Evolutionary conservation across 805 yeast genomes (phyloP), one percentile per base, ranked within the genome.

Genomic region (Kodamaea kakaduensis): DNA sequence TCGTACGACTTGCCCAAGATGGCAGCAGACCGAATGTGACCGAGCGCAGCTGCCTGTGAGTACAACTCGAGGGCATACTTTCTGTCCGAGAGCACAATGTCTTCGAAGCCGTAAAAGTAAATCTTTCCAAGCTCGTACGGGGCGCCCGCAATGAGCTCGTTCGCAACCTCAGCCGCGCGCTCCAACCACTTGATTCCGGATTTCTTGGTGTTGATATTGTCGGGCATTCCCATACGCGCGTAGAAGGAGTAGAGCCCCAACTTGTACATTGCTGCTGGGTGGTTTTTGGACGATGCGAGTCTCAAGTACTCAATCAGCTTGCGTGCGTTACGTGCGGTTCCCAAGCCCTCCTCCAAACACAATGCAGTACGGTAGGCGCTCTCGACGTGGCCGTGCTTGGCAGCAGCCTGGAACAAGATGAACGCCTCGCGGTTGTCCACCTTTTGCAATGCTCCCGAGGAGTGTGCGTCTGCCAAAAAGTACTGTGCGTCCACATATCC

Each of bases 221-320:
- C 69, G 1, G 81, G 67, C 21, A 90, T 56, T 1, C 97, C 97
- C 90, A 90, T 81, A 41, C 82, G 71, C 4, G 85, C 78, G 51
- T 87, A 77, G 59, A 83, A 93, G 24, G 87, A 82, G 48, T 89
- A 87, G 27, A 86, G 69, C 3, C 97, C 98, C 44, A 88, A 67
- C 55, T 89, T 85, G 64, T 81, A 84, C 95, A 90, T 87, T 4
- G 97, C 96, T n/a, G 95, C 89, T 0, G 97, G 88, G 58, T 90
- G 98, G 51, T 85, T 87, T 54, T 84, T 82, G 20, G 88, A 73
- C 0, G 97, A 95, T 0, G 97, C 96, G 52, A 79, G 78, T 53
- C 83, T 82, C 40, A 87, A 64, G 54, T 81, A 87, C 47, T 86
- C 94, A 6, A 87, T 65, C 1, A 94, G 88, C 49, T 86, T 82